These are phyloP conservation scores for Anastatica hierochuntica DNA, from an alignment of 345 rosid genomes.

Conservation along the genomic window DNA sequence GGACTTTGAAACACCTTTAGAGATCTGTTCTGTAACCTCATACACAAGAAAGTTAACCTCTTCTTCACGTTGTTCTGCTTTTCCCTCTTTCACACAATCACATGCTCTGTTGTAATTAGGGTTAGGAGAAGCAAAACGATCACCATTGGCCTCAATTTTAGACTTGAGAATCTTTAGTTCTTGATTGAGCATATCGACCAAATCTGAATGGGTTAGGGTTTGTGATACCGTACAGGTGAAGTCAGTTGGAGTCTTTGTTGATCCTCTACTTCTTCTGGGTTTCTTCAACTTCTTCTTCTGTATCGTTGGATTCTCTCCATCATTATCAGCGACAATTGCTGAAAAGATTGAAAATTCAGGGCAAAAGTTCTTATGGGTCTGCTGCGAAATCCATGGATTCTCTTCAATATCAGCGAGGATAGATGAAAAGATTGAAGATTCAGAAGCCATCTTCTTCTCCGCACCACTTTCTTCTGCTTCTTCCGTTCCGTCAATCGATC, in stretches of 20 bases:
- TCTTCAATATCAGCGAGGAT: slow-evolving; percentile 6
- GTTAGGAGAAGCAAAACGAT: not conserved
- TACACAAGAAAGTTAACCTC: not conserved
- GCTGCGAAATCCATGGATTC: not conserved
- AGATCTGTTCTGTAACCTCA: not conserved
- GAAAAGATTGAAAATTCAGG: not conserved
- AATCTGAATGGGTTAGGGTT: slow-evolving; percentile 8
- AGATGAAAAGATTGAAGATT: slow-evolving; percentile 7
- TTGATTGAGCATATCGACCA: not conserved
- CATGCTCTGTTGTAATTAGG: not conserved
- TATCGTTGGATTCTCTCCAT: no score
- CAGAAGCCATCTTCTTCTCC: no score
- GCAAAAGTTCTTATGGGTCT: not conserved
- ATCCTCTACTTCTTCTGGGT: not conserved
- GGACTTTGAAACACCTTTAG: not conserved
- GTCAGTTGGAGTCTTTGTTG: slow-evolving; percentile 6
- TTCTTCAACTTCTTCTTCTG: not conserved
- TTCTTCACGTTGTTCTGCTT: not conserved
- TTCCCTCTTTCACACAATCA: not conserved
- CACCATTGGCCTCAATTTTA: not conserved
- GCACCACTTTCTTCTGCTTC: slow-evolving; percentile 5
- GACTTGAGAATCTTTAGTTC: slow-evolving; percentile 7
- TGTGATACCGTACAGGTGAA: slow-evolving; percentile 5
- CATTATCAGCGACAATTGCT: not conserved
- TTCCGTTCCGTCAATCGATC: not conserved